A percentile compares a stretch with the other conserved stretches of the same genome.
Evolutionary conservation across 2,329 filamentous ascomycete species (phyloP).

Genomic region (Xylaria sp.): DNA sequence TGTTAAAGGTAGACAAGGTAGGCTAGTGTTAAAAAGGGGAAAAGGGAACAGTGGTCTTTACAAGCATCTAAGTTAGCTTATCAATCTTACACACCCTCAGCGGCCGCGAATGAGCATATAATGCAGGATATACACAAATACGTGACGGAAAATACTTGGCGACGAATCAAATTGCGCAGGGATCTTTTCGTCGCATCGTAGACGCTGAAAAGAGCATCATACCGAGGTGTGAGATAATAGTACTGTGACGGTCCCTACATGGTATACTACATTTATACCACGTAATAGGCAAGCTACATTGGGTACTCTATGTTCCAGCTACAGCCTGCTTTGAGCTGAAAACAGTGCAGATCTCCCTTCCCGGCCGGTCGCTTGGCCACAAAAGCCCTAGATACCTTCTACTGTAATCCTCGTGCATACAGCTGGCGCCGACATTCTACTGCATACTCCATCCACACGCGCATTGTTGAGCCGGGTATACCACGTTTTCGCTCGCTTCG

Average conservation of each 20-base stretch:
- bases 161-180: constrained; percentile 16
- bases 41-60: neutral
- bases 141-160: neutral
- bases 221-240: constrained; percentile 25
- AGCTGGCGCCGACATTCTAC: constrained; percentile 11
- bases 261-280: neutral
- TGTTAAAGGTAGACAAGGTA: constrained; percentile 5
- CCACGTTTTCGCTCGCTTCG: constrained; percentile 24
- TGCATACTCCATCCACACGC: neutral
- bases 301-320: neutral
- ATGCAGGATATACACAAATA: constrained; percentile 9
- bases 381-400: constrained; percentile 4
- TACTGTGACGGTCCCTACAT: neutral
- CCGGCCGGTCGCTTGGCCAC: constrained; percentile 8
- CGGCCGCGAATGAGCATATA: constrained; percentile 2
- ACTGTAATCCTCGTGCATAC: constrained; percentile 10
- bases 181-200: constrained; percentile 3
- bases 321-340: constrained; percentile 11
- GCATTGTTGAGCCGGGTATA: constrained; percentile 5
- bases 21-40: constrained; percentile 1
- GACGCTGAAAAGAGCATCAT: constrained; percentile 12
- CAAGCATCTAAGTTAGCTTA: constrained; percentile 1
- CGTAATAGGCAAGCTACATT: neutral
- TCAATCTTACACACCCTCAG: constrained; percentile 28
- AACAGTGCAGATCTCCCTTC: constrained; percentile 1